Base-by-base conservation (phyloP, 306 rosid species). In the Prunus dulcis region DNA sequence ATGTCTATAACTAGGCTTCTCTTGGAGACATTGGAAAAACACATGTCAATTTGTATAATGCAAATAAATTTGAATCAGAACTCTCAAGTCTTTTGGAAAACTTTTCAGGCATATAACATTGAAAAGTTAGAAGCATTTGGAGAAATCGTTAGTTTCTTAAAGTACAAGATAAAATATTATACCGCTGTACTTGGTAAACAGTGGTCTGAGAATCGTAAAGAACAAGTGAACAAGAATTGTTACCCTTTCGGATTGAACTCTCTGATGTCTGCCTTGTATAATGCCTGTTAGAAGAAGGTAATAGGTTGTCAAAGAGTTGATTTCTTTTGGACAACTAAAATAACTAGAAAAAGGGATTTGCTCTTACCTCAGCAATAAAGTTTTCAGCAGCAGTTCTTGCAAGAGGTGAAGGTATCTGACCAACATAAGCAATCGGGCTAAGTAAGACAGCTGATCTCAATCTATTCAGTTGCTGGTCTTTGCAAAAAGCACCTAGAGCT, bases 381-480 rank as follows among this genome's bases (percentile, higher is more conserved):
- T 86, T 78, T 47, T 92, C 88, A 65, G 91, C 96, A 41, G 91
- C 93, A 61, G 79, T 79, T 90, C 80, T 90, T 12, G 97, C 92
- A 1, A 90, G 86, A 1, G 90, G 93, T 9, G 98, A 92, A 71
- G 92, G 84, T 78, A 90, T 69, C 80, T 95, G 89, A 84, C 89
- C 86, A 80, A 83, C 82, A 77, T 88, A 85, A 76, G 98, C 97
- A 82, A 95, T 87, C 19, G 98, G 98, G 71, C 98, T 85, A 63
- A 95, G 93, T 71, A 95, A 84, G 75, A 93, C 97, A 19, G 96
- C 96, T 67, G 97, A 92, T 64, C 96, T 88, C 79, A 90, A 77
- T 81, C 80, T 76, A 62, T 80, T 84, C 49, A 88, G 69, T 38
- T 82, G 76, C 84, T 88, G 85, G 66, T 86, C 83, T 82, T 89